Evolutionary conservation across 2,329 filamentous ascomycete genomes (phyloP), one percentile per base, ranked within the genome.

Genomic region (Xylariaceae sp.): DNA sequence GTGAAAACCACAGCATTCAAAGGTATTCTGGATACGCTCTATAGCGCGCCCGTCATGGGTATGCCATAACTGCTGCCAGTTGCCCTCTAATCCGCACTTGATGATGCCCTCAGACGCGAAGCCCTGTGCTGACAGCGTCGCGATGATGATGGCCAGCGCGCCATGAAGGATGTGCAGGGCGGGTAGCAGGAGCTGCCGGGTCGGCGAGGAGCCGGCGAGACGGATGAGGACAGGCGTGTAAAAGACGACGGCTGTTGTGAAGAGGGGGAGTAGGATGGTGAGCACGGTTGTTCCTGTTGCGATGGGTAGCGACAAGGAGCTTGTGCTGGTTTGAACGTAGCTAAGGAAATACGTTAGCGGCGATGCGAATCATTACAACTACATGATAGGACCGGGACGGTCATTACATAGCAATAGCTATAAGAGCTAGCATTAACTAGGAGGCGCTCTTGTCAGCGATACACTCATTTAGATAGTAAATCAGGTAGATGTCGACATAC

Each of bases 1-100:
- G 57, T 78, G 78, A 39, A 89, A 76, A 0, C 88, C 88, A 65
- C 88, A 91, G 74, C 88, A 91, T 6, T 80, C 69, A 37, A 89
- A 80, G 0, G 78, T 71, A 68, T 90, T 84, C 67, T 91, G 88
- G 54, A 91, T 86, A 1, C 74, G 71, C 48, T 78, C 75, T 58
- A 90, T 80, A 1, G 77, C 71, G 0, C 65, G 63, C 4, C 68
- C 67, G 57, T 88, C 76, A 61, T 85, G 83, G 0, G 67, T 65
- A 0, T 64, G 70, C 66, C 77, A 89, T 59, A 89, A 68, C 2
- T 60, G 63, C 64, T 76, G 74, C 88, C 88, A 90, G 45, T 70
- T 71, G 2, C 74, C 74, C 7, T 82, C 75, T n/a, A 90, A 72
- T 1, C 76, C 73, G 69, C 87, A 89, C n/a, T 75, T 66, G 6